Conservation (phyloP, 208 protist genomes). For the Jaenimonas drosophilae region DNA sequence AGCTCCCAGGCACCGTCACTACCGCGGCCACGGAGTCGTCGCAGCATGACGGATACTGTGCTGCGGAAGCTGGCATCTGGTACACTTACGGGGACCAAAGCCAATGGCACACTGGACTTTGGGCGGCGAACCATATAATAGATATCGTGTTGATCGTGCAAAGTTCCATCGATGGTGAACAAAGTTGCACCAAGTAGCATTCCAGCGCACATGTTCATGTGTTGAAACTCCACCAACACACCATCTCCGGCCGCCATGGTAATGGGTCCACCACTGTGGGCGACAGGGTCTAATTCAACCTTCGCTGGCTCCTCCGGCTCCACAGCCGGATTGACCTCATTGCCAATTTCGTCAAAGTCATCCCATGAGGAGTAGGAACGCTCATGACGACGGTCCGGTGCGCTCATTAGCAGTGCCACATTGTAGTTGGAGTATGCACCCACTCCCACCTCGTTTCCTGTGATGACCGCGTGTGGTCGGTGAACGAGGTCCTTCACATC, state of each 20-base stretch:
- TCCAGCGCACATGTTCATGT: conserved; percentile 30
- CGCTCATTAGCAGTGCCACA: neutral
- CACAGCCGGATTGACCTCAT: neutral
- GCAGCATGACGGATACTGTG: conserved; percentile 57
- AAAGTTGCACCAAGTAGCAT: conserved; percentile 48
- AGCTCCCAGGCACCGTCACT: conserved; percentile 55
- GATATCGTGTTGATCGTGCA: conserved; percentile 23
- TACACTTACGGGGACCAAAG: conserved; percentile 38
- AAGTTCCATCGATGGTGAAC: conserved; percentile 24
- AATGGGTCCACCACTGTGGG: conserved; percentile 6
- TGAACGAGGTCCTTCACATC: conserved; percentile 48
- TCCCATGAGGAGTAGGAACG: no score
- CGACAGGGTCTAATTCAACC: conserved; percentile 1
- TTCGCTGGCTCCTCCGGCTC: neutral
- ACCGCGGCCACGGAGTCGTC: conserved; percentile 29
- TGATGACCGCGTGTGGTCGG: conserved; percentile 46
- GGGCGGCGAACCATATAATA: conserved; percentile 55
- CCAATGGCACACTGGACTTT: conserved; percentile 22
- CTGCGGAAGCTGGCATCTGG: conserved; percentile 19
- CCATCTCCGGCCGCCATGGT: conserved; percentile 56
- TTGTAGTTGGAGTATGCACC: neutral
- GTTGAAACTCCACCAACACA: conserved; percentile 40
- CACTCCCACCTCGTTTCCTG: conserved; percentile 16
- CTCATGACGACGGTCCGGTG: no score
- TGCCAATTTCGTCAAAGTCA: no score